Base-by-base conservation (phyloP, 192 early-diverging fungal genomes). In the Oehlia diaphana region DNA sequence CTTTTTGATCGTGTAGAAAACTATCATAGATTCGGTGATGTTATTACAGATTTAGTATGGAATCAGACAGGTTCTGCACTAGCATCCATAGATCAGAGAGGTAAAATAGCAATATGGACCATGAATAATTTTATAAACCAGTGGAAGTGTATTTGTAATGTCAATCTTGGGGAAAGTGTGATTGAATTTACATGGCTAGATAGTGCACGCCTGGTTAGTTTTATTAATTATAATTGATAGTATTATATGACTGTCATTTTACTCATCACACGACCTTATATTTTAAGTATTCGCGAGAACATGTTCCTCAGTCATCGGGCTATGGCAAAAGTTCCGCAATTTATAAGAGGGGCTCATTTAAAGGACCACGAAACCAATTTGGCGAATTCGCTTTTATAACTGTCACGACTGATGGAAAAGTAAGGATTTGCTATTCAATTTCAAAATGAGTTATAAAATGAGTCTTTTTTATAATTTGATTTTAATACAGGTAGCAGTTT, bases 51-150 rank as follows among this genome's bases (percentile, higher is more conserved):
- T 69, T 10, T 78, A 50, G 65, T 68, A 42, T 78, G 61, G 58
- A 78, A 78, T 37, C 76, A 78, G 28, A 50, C 39, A 9, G 76
- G 76, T 10, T 63, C 61, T 50, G 63, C 31, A 31, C 23, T 78
- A 35, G 76, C 76, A 49, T 69, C 65, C 23, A 78, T 78, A 49
- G 76, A 78, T 58, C 63, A 64, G 42, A 58, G 58, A 35, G 76
- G 76, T 9, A 69, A 53, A 49, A 53, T 78, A 31, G 44, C 61
- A 9, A 16, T 78, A 50, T 78, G 76, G 76, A 68, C 47, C 21
- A 68, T 78, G 63, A 44, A 78, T n/a, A 62, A 78, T 50, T 78
- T 49, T 78, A 37, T 78, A 4, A 78, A 78, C 23, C 21, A 53
- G 19, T 78, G 76, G 76, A 78, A 50, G 4, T 66, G 62, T 33